Evolutionary conservation across 225 moss, liverwort and hornwort genomes (phyloP).

Genomic region (Pseudoscleropodium purum): DNA sequence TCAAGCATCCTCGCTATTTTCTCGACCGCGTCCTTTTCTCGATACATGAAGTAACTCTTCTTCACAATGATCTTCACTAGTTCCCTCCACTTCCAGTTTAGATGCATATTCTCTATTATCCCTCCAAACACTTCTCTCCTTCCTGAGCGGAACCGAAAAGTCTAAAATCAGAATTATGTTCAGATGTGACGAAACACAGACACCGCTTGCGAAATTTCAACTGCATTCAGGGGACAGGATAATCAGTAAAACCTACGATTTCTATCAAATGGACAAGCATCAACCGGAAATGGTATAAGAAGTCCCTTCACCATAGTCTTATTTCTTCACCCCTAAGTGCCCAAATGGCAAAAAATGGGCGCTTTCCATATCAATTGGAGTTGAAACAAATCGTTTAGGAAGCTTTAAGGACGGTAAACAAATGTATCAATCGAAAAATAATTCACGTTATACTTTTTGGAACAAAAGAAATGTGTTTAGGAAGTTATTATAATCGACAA

Average conservation of each 20-base stretch:
- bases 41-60: conserved; percentile 45
- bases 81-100: conserved; percentile 97
- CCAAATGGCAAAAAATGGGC: neutral
- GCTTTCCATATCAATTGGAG: neutral
- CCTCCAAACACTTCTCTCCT: conserved; percentile 94
- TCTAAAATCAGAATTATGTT: neutral
- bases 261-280: neutral
- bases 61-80: conserved; percentile 86
- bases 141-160: conserved; percentile 23
- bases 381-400: no score
- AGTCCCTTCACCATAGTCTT: neutral
- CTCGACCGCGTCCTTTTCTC: conserved; percentile 51
- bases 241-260: neutral
- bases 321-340: neutral
- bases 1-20: conserved; percentile 84
- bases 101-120: conserved; percentile 91
- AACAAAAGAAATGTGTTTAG: neutral
- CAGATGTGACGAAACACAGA: neutral
- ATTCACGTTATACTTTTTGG: neutral
- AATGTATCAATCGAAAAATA: neutral
- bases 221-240: neutral
- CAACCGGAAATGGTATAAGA: neutral
- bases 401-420: neutral
- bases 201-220: neutral
- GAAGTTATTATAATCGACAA: neutral